These are phyloP conservation scores for Nyssa sinensis DNA, from an alignment of 148 eudicot genomes.

Conservation along the genomic window DNA sequence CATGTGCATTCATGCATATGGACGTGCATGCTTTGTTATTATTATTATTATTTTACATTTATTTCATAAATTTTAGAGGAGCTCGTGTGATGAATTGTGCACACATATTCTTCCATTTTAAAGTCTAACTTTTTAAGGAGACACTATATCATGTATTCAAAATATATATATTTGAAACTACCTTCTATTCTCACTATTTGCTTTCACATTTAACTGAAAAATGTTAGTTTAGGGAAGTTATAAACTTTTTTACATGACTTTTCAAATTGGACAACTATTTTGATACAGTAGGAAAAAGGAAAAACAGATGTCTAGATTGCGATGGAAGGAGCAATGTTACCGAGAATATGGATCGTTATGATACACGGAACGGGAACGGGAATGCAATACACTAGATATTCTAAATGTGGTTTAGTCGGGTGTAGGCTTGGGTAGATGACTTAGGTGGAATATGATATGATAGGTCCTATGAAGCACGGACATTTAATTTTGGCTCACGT, in stretches of 20 bases:
- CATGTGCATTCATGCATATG: background rate
- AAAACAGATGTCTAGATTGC: background rate
- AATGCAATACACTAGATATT: too few relatives aligned
- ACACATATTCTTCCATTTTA: background rate
- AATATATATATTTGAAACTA: background rate
- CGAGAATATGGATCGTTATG: too few relatives aligned
- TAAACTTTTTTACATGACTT: background rate
- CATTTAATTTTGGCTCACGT: too few relatives aligned
- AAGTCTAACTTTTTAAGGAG: background rate
- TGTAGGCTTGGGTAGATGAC: too few relatives aligned
- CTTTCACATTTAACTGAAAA: background rate
- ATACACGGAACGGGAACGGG: too few relatives aligned
- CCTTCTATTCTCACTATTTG: background rate
- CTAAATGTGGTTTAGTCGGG: too few relatives aligned
- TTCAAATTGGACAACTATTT: background rate
- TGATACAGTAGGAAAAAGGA: background rate
- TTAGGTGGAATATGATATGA: too few relatives aligned
- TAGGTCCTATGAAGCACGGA: too few relatives aligned
- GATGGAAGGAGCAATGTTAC: background rate
- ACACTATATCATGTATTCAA: background rate
- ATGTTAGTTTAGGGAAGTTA: background rate
- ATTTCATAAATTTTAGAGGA: background rate
- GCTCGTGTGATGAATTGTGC: conserved; percentile 1
- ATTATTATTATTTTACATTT: background rate
- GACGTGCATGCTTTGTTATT: background rate